Conservation (phyloP, 2,329 filamentous ascomycete species). For the Lecanicillium sp. region DNA sequence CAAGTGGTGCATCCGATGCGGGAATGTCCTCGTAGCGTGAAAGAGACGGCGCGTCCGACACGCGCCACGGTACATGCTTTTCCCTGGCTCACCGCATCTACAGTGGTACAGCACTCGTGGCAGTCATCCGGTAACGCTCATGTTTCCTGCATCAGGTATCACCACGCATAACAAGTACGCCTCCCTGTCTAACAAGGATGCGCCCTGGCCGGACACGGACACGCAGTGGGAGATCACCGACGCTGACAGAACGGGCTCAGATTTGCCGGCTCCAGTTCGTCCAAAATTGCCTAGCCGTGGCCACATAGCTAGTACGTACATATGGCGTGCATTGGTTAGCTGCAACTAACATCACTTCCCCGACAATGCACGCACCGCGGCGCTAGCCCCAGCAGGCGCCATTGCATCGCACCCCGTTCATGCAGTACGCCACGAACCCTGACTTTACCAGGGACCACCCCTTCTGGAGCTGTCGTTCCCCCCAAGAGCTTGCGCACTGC, state of each 20-base stretch:
- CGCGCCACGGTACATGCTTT: too few species aligned
- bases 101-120: too few species aligned
- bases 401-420: conserved; percentile 8
- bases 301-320: conserved; percentile 2
- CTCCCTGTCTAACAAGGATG: conserved; percentile 7
- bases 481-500: too few species aligned
- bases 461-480: too few species aligned
- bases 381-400: not conserved
- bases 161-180: conserved; percentile 4
- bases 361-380: conserved; percentile 2
- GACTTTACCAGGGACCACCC: not conserved
- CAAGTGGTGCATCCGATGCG: too few species aligned
- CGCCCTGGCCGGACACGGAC: not conserved
- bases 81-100: too few species aligned
- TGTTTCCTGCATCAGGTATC: too few species aligned
- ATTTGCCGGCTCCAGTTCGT: conserved; percentile 8
- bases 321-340: conserved; percentile 8
- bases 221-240: conserved; percentile 6
- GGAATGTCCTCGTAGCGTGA: too few species aligned
- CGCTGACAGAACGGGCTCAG: conserved; percentile 2
- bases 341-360: not conserved
- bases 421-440: conserved; percentile 9
- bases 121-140: too few species aligned
- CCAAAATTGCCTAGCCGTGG: conserved; percentile 6
- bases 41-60: too few species aligned